A percentile compares a stretch with the other conserved stretches of the same genome.
Evolutionary conservation across 768 basidiomycete species (phyloP).

Genomic region (Pisolithus marmoratus): DNA sequence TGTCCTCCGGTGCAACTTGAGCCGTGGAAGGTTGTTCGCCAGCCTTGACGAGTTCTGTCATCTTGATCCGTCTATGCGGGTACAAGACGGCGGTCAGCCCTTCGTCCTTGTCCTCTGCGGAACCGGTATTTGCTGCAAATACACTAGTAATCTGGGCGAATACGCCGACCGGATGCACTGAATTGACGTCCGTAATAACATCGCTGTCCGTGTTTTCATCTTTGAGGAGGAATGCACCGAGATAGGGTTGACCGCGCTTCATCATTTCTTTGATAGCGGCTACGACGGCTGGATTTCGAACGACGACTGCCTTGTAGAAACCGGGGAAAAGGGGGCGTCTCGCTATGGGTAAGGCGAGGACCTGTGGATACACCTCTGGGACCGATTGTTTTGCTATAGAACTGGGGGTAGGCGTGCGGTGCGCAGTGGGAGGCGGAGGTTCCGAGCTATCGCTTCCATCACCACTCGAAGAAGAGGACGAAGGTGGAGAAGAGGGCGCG

Average conservation of each 20-base stretch:
- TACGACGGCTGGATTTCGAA: constrained; percentile 86
- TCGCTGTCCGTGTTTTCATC: constrained; percentile 91
- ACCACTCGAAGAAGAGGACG: constrained; percentile 38
- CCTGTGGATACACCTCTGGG: constrained; percentile 88
- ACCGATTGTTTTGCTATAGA: constrained; percentile 82
- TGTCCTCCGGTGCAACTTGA: constrained; percentile 33
- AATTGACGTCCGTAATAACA: constrained; percentile 80
- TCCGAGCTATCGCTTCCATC: constrained; percentile 33
- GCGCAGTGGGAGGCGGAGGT: constrained; percentile 35
- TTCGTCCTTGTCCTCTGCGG: constrained; percentile 69
- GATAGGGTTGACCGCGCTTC: constrained; percentile 93
- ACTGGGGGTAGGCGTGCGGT: constrained; percentile 33
- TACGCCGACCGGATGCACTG: constrained; percentile 90
- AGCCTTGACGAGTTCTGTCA: constrained; percentile 79
- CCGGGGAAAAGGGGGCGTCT: constrained; percentile 94
- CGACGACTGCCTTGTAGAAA: constrained; percentile 96
- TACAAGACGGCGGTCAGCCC: constrained; percentile 93
- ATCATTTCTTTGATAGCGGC: constrained; percentile 95
- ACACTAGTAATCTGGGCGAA: constrained; percentile 97
- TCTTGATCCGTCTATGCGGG: constrained; percentile 85
- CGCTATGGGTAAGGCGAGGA: constrained; percentile 92
- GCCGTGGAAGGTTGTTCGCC: constrained; percentile 38
- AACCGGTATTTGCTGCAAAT: constrained; percentile 54
- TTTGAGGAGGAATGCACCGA: constrained; percentile 94
- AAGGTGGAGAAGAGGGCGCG: constrained; percentile 24